Conservation (phyloP, 2,329 filamentous ascomycete species). For the Diaporthe citri region DNA sequence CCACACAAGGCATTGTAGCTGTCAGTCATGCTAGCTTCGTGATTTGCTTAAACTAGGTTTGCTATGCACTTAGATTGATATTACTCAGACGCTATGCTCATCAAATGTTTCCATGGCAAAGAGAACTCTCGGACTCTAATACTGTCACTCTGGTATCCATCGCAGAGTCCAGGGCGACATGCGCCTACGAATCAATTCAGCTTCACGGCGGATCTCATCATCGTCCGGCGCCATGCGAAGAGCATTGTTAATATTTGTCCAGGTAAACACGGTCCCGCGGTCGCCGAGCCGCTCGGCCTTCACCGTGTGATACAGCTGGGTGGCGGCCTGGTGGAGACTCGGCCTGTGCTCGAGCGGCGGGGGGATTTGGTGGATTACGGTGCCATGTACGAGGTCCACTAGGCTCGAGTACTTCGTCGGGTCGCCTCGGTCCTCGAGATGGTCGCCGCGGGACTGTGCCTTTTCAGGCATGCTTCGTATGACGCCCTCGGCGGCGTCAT, state of each 20-base stretch:
- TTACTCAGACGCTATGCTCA: not conserved
- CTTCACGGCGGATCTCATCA: not conserved
- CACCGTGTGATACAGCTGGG: not conserved
- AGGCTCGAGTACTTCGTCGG: not conserved
- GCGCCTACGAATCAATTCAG: not conserved
- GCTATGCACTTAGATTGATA: not conserved
- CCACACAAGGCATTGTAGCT: not conserved
- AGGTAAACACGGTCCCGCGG: not conserved
- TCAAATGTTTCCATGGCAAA: not conserved
- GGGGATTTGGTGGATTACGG: not conserved
- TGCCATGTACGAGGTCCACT: not conserved
- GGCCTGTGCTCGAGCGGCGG: not conserved
- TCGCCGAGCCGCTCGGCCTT: not conserved
- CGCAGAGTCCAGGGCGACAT: not conserved
- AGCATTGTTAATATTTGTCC: not conserved
- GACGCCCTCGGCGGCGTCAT: not conserved
- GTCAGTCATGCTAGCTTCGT: not conserved
- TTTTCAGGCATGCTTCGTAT: not conserved
- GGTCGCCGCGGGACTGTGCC: not conserved
- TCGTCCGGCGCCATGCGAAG: not conserved
- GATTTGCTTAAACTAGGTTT: not conserved
- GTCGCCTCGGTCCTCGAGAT: not conserved
- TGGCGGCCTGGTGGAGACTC: not conserved
- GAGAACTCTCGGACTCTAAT: not conserved
- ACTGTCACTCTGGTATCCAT: not conserved